Base-by-base conservation (phyloP, 2,329 filamentous ascomycete genomes). In the Neonectria faginata region DNA sequence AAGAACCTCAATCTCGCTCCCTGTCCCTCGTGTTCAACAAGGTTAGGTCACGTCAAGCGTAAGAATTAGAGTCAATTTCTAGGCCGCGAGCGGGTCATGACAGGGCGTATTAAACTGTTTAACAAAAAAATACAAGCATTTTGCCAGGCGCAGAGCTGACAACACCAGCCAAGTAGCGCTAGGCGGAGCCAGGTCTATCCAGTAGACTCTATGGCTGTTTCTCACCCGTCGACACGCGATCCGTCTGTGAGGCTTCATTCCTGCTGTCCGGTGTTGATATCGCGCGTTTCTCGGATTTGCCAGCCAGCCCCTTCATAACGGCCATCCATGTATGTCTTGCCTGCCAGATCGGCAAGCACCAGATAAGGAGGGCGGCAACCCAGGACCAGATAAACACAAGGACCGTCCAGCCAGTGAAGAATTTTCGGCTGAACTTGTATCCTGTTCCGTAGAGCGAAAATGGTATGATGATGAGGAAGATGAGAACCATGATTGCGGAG, bases 281-380 rank as follows among this genome's bases (percentile, higher is more conserved):
- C 41, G 41, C 41, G 41, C 41, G 41, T 44, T 44, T 44, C 41
- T 44, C 41, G n/a, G 41, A 22, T 44, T 44, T 44, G 41, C 41
- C 41, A 44, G 41, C 41, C 41, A 20, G n/a, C 41, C 41, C 41
- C 41, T 44, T 20, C 41, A 44, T 2, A 44, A 44, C 41, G 41
- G 41, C 41, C 41, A 44, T 44, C 41, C 41, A 44, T 44, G 41
- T 44, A 44, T 44, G 41, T 44, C 41, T 44, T 44, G 41, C 41
- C 41, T 44, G n/a, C 41, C 41, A 44, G 41, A 44, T 44, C 41
- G 41, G 41, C 41, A 44, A 44, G 41, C 41, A 44, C 41, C 41
- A 44, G 41, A 44, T 44, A 18, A 44, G 41, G 41, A 44, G 41
- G 18, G 41, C 41, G 41, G 41, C 41, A 44, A 44, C 41, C 16